Evolutionary conservation across 495 filamentous ascomycete genomes (phyloP).

Genomic region (Usnea hakonensis): DNA sequence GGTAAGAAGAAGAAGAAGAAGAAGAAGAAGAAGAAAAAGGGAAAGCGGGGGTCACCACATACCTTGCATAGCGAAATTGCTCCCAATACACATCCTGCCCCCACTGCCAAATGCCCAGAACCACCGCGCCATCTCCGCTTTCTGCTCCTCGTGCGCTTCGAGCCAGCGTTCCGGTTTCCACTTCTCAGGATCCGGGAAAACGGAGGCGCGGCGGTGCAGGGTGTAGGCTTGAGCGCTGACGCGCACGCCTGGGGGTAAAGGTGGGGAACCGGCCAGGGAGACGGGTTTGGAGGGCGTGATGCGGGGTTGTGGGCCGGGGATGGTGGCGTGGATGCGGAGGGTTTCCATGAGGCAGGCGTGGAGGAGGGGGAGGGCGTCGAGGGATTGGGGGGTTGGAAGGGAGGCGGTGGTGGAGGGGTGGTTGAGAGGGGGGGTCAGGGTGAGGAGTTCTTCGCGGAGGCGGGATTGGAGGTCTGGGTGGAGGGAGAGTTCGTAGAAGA

Average conservation of each 20-base stretch:
- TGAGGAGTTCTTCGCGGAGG: constrained; percentile 55
- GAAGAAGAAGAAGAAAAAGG: not conserved
- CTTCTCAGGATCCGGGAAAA: constrained; percentile 51
- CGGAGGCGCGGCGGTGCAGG: constrained; percentile 57
- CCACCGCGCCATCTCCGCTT: constrained; percentile 54
- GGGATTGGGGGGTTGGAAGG: constrained; percentile 50
- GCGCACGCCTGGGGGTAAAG: constrained; percentile 57
- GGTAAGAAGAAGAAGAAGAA: too few species aligned
- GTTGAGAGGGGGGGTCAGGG: constrained; percentile 35
- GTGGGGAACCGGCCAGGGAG: constrained; percentile 44
- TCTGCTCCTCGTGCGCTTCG: constrained; percentile 27
- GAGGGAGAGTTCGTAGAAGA: constrained; percentile 58
- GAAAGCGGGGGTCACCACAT: constrained; percentile 22
- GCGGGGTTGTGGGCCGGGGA: constrained; percentile 69
- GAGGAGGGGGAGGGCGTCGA: constrained; percentile 65
- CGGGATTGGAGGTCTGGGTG: constrained; percentile 46
- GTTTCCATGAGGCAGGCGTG: constrained; percentile 72
- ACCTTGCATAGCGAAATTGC: constrained; percentile 74
- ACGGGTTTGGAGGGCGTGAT: constrained; percentile 50
- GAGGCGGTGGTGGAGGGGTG: constrained; percentile 19
- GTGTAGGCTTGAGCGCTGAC: constrained; percentile 65
- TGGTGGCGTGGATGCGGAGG: constrained; percentile 63
- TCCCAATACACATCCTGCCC: constrained; percentile 78
- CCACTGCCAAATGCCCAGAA: constrained; percentile 86
- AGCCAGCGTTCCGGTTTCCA: constrained; percentile 62